A percentile compares a stretch with the other conserved stretches of the same genome.
These are phyloP conservation scores for Lanzia echinophila DNA, from an alignment of 2,329 filamentous ascomycete genomes.

Conservation along the genomic window DNA sequence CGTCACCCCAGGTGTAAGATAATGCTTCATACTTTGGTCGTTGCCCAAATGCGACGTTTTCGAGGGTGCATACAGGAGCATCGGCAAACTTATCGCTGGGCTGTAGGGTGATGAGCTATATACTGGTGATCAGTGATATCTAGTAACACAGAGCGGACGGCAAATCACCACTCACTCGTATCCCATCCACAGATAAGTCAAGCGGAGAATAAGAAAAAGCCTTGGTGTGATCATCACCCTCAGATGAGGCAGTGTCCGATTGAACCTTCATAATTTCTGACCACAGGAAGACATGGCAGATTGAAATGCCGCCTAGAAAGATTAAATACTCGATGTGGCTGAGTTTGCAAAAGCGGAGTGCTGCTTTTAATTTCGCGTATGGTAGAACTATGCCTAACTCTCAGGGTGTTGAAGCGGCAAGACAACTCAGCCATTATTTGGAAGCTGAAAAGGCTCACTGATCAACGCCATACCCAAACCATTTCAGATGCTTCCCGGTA, in stretches of 20 bases:
- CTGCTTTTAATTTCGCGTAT: neutral
- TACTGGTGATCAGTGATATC: neutral
- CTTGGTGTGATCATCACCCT: neutral
- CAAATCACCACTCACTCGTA: neutral
- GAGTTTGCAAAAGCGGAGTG: neutral
- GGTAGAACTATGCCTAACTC: too few relatives aligned
- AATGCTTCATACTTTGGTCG: constrained; percentile 22
- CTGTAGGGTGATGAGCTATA: neutral
- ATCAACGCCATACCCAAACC: neutral
- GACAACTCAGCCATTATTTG: too few relatives aligned
- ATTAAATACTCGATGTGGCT: neutral
- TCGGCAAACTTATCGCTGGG: neutral
- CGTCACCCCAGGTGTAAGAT: constrained; percentile 25
- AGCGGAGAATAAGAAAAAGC: constrained; percentile 3
- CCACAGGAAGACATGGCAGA: neutral
- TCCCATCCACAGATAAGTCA: constrained; percentile 9
- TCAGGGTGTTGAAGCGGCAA: too few relatives aligned
- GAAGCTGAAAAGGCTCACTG: too few relatives aligned
- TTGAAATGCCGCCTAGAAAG: neutral
- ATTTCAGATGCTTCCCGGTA: neutral
- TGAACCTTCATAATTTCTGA: neutral
- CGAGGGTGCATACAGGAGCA: neutral
- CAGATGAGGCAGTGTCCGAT: neutral
- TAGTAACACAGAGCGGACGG: too few relatives aligned
- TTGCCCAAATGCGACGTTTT: constrained; percentile 11